phyloP scores from a whole-genome alignment of 345 rosid species.

The Syzygium oleosum region DNA sequence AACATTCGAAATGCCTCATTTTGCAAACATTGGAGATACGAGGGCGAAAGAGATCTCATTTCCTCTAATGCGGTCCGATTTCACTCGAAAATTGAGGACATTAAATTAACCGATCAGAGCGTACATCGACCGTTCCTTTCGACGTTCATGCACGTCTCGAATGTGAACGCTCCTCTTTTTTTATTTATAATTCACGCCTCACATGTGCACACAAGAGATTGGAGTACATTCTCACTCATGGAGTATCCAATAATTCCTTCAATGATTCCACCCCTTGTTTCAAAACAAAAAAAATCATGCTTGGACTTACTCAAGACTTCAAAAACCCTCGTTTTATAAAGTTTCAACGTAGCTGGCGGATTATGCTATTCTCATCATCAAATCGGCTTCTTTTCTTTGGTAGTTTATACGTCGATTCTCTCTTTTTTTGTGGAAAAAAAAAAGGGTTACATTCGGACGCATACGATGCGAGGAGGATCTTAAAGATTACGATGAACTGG shows the following conservation, averaged over 20 bases:
- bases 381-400: neutral
- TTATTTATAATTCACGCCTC: no score
- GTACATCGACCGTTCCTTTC: neutral
- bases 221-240: no score
- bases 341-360: neutral
- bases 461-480: neutral
- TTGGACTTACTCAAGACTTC: neutral
- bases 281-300: neutral
- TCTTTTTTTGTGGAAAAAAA: neutral
- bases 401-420: neutral
- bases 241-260: no score
- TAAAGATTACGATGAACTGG: neutral
- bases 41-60: no score
- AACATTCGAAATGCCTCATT: no score
- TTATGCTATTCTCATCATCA: neutral
- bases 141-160: no score
- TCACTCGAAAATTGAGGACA: no score
- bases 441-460: neutral
- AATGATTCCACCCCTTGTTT: neutral
- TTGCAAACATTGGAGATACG: no score
- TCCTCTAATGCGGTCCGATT: no score
- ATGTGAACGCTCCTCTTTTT: no score
- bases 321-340: neutral
- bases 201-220: no score
- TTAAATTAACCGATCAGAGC: accelerated